A percentile compares a stretch with the other conserved stretches of the same genome.
Evolutionary conservation across 306 rosid species (phyloP).

Genomic region (Biancaea sappan): DNA sequence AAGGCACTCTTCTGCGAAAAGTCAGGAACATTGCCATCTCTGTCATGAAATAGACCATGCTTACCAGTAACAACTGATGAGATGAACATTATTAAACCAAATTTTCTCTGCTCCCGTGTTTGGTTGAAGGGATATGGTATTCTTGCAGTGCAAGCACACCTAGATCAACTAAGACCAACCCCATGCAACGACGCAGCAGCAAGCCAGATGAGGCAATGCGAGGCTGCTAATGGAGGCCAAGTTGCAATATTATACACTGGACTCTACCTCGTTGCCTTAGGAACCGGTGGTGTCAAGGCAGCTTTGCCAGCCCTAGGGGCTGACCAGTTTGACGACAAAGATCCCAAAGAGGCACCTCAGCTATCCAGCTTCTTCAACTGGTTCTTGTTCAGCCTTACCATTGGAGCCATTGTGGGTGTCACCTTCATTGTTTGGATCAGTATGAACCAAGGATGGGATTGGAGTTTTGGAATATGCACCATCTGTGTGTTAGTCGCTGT

Average conservation of each 20-base stretch:
- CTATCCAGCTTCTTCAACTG: slow-evolving; percentile 86
- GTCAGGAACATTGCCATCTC: no score
- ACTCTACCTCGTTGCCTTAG: slow-evolving; percentile 73
- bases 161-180: slow-evolving; percentile 54
- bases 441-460: slow-evolving; percentile 72
- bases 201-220: slow-evolving; percentile 41
- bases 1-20: no score
- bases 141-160: slow-evolving; percentile 62
- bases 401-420: slow-evolving; percentile 68
- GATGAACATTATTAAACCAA: background rate
- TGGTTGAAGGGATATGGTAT: slow-evolving; percentile 64
- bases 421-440: slow-evolving; percentile 68
- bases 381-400: slow-evolving; percentile 73
- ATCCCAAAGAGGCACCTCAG: slow-evolving; percentile 63
- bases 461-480: slow-evolving; percentile 56
- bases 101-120: background rate
- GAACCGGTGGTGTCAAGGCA: slow-evolving; percentile 72
- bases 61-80: background rate
- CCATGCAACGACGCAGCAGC: slow-evolving; percentile 57
- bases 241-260: slow-evolving; percentile 63
- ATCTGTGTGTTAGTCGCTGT: slow-evolving; percentile 43
- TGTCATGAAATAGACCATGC: background rate
- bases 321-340: slow-evolving; percentile 69
- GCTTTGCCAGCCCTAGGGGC: slow-evolving; percentile 84
- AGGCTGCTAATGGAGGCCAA: slow-evolving; percentile 47